Percentiles rank a stretch among this genome's conserved stretches.
Evolutionary conservation across 2,329 filamentous ascomycete species (phyloP).

Genomic region (Pseudogymnoascus sp.): DNA sequence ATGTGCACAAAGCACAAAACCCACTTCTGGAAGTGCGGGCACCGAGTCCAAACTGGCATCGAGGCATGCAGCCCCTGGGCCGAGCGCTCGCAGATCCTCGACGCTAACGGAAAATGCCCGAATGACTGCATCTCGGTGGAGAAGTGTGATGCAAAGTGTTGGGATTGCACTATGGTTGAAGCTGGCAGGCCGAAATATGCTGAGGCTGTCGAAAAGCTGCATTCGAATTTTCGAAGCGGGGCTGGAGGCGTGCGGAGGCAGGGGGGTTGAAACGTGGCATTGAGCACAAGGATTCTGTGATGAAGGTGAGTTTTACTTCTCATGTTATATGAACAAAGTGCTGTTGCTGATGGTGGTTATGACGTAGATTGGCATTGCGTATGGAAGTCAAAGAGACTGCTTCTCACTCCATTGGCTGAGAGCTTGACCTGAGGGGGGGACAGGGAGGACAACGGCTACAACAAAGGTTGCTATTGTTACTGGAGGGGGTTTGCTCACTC

Average conservation of each 20-base stretch:
- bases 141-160: not conserved
- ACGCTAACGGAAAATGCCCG: not conserved
- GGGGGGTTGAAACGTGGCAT: not conserved
- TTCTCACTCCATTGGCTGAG: not conserved
- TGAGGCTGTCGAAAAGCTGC: not conserved
- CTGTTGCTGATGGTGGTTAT: not conserved
- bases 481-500: not conserved
- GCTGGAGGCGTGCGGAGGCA: not conserved
- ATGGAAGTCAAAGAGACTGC: not conserved
- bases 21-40: not conserved
- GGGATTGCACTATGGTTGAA: not conserved
- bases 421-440: not conserved
- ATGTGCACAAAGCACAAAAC: not conserved
- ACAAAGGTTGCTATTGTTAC: not conserved
- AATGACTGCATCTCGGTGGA: not conserved
- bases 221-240: not conserved
- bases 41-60: not conserved
- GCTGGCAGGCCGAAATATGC: not conserved
- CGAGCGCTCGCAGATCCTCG: slow-evolving; percentile 1
- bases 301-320: not conserved
- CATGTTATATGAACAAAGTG: not conserved
- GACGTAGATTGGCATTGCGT: not conserved
- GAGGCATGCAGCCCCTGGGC: not conserved
- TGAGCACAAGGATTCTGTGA: not conserved
- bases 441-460: not conserved